A percentile compares a stretch with the other conserved stretches of the same genome.
Evolutionary conservation across 208 protist species (phyloP).

Genomic region (Angomonas ambiguus): DNA sequence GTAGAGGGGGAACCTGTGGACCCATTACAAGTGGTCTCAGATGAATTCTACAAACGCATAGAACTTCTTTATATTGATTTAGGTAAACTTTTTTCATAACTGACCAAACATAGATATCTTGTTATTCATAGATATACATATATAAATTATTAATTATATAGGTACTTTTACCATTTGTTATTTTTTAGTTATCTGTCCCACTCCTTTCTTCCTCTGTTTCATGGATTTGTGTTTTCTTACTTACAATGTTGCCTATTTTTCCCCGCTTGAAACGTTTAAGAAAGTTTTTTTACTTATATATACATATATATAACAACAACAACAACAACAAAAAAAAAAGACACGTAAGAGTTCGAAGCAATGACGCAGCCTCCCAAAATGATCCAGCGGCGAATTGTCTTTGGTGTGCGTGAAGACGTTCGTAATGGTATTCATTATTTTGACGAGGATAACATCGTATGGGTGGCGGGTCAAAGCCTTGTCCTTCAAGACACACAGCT

Average conservation of each 20-base stretch:
- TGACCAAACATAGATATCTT: background rate
- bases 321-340: constrained; percentile 5
- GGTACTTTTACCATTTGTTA: background rate
- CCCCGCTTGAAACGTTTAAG: background rate
- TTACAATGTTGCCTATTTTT: background rate
- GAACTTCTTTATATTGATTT: constrained; percentile 80
- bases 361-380: constrained; percentile 66
- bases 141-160: background rate
- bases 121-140: background rate
- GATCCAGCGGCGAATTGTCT: constrained; percentile 88
- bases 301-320: constrained; percentile 11
- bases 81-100: constrained; percentile 42
- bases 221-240: background rate
- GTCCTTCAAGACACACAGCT: constrained; percentile 91
- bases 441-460: constrained; percentile 91
- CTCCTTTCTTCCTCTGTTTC: constrained; percentile 8
- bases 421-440: constrained; percentile 92
- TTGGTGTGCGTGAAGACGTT: constrained; percentile 91
- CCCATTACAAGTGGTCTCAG: constrained; percentile 53
- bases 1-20: constrained; percentile 55
- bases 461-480: constrained; percentile 89
- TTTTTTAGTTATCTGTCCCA: background rate
- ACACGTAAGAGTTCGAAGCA: constrained; percentile 7
- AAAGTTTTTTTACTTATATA: constrained; percentile 16
- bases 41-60: constrained; percentile 82